Conservation (phyloP, 768 basidiomycete species). For the Mycena crocata region DNA sequence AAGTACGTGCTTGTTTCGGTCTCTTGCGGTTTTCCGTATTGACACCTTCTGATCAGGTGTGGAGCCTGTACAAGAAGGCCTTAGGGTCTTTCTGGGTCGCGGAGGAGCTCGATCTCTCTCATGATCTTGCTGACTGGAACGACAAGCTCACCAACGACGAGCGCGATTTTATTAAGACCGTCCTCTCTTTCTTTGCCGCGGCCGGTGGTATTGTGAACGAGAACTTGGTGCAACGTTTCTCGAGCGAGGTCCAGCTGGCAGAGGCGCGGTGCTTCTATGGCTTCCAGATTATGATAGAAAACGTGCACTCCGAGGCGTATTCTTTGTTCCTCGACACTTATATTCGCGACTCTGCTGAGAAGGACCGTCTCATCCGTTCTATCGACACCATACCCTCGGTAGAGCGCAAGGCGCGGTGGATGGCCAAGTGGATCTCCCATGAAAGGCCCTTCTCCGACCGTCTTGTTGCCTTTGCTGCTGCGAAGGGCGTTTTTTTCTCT, state of each 20-base stretch:
- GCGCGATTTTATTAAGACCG: slow-evolving; percentile 34
- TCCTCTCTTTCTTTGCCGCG: slow-evolving; percentile 58
- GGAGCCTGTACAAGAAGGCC: slow-evolving; percentile 3
- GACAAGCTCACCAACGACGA: background rate
- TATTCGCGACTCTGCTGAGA: slow-evolving; percentile 80
- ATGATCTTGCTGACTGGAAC: background rate
- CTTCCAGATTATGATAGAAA: slow-evolving; percentile 99
- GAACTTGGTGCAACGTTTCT: slow-evolving; percentile 52
- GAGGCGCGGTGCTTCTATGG: slow-evolving; percentile 97
- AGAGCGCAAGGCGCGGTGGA: background rate
- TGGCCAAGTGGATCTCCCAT: slow-evolving; percentile 54
- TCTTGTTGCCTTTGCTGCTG: slow-evolving; percentile 91
- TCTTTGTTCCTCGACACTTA: slow-evolving; percentile 95
- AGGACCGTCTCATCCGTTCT: slow-evolving; percentile 56
- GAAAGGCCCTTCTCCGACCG: slow-evolving; percentile 86
- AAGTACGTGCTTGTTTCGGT: no score
- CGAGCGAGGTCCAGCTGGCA: slow-evolving; percentile 88
- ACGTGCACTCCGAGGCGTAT: slow-evolving; percentile 96
- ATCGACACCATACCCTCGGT: background rate
- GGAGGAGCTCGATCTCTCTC: slow-evolving; percentile 2
- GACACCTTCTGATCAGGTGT: no score
- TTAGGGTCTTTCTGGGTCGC: background rate
- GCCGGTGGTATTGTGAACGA: background rate
- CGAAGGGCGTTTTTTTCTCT: slow-evolving; percentile 96
- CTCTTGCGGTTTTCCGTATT: no score